Evolutionary conservation across 768 basidiomycete genomes (phyloP).

Genomic region (Nevesoporus exiguus): DNA sequence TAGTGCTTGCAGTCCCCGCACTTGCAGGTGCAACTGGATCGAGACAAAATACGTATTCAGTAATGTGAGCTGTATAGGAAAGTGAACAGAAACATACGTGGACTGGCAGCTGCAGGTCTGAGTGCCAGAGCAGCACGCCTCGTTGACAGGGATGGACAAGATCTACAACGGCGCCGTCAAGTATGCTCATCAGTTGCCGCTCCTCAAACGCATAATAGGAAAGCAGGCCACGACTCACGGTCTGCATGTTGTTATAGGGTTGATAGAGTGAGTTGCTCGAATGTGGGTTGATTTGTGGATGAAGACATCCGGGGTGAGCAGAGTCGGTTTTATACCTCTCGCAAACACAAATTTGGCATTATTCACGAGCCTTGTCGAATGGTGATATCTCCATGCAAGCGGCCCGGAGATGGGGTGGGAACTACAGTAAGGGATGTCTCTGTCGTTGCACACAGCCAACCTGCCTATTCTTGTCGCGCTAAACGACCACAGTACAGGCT

Average conservation of each 20-base stretch:
- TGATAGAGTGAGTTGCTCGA: constrained; percentile 1
- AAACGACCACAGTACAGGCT: neutral
- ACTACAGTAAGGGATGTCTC: neutral
- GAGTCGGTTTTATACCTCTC: constrained; percentile 2
- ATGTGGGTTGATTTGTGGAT: neutral
- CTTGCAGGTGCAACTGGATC: constrained; percentile 15
- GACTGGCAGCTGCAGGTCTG: constrained; percentile 12
- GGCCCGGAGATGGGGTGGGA: too few species aligned
- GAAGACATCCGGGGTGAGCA: too few species aligned
- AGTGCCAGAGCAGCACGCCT: constrained; percentile 17
- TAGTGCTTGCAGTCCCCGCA: constrained; percentile 22
- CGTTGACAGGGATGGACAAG: constrained; percentile 14
- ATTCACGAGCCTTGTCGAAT: neutral
- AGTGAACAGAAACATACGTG: constrained; percentile 1
- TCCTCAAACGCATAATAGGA: neutral
- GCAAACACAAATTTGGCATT: constrained; percentile 1
- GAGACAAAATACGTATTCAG: neutral
- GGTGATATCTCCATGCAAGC: neutral
- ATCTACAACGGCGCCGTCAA: neutral
- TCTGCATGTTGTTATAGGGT: constrained; percentile 14
- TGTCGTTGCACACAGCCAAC: neutral
- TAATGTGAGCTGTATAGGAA: neutral
- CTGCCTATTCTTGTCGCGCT: neutral
- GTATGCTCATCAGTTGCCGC: neutral
- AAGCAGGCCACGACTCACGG: constrained; percentile 5